phyloP scores from a whole-genome alignment of 1,139 yeast species.

The Kodamaea suecica region DNA sequence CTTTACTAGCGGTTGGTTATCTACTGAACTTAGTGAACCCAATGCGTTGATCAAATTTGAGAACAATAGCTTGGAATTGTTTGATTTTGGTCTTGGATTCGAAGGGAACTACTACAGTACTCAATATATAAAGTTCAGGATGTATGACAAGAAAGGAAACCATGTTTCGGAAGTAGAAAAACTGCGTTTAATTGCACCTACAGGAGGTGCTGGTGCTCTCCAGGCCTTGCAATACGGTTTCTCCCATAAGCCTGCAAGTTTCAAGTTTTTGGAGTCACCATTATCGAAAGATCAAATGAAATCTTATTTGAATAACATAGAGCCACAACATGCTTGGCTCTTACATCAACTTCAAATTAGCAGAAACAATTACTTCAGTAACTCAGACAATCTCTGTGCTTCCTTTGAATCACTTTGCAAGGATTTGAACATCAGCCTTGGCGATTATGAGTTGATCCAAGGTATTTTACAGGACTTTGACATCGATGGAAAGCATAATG shows the following conservation, averaged over 20 bases:
- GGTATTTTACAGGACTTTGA: background rate
- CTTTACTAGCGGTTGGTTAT: slow-evolving; percentile 2
- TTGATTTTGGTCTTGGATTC: slow-evolving; percentile 1
- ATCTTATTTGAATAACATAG: background rate
- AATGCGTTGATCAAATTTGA: background rate
- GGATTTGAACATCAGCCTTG: slow-evolving; percentile 1
- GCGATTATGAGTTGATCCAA: background rate
- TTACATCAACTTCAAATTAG: slow-evolving; percentile 5
- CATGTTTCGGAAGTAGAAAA: background rate
- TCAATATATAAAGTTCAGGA: background rate
- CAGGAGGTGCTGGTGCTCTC: background rate
- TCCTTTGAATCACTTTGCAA: slow-evolving; percentile 1
- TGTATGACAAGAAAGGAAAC: background rate
- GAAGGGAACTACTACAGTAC: slow-evolving; percentile 1
- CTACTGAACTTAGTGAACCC: background rate
- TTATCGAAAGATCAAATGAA: background rate
- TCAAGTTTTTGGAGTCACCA: background rate
- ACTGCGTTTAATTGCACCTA: background rate
- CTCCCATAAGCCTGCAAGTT: background rate
- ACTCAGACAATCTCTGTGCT: slow-evolving; percentile 3
- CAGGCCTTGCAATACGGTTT: background rate
- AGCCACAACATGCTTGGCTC: background rate
- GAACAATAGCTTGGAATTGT: background rate
- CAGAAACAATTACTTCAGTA: slow-evolving; percentile 7
- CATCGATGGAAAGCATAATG: slow-evolving; percentile 4